These are phyloP conservation scores for Trametes sanguinea DNA, from an alignment of 768 basidiomycete species.

Conservation along the genomic window DNA sequence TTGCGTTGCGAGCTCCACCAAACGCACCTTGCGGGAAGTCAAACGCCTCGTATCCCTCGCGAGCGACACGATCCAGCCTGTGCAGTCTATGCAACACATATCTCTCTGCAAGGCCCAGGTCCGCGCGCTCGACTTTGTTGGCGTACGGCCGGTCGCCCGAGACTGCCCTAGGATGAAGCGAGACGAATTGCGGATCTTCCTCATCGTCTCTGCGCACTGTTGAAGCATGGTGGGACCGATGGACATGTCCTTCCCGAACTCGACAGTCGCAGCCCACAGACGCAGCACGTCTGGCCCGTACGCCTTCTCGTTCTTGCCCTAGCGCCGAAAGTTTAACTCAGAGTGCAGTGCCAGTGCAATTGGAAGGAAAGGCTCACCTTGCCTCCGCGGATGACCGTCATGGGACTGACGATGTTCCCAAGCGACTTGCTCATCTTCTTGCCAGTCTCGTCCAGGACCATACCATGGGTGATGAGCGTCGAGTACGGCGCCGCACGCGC, in stretches of 20 bases:
- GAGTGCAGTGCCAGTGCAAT: neutral
- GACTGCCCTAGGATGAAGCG: constrained; percentile 86
- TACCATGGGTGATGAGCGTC: constrained; percentile 90
- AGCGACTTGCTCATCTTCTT: constrained; percentile 98
- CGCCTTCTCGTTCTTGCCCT: constrained; percentile 70
- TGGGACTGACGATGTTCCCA: constrained; percentile 88
- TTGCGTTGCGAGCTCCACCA: neutral
- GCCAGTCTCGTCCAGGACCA: constrained; percentile 89
- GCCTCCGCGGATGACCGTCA: constrained; percentile 78
- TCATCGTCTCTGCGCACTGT: constrained; percentile 71
- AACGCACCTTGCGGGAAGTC: constrained; percentile 80
- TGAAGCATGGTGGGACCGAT: constrained; percentile 78
- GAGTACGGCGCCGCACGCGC: constrained; percentile 58
- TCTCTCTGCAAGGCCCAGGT: constrained; percentile 75
- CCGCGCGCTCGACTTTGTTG: constrained; percentile 42
- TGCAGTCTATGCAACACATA: constrained; percentile 87
- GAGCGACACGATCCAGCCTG: constrained; percentile 63
- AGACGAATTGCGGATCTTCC: constrained; percentile 85
- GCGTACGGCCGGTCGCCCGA: constrained; percentile 46
- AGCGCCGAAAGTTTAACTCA: constrained; percentile 4
- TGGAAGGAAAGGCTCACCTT: constrained; percentile 46
- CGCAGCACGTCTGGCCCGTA: constrained; percentile 88
- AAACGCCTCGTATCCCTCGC: constrained; percentile 69
- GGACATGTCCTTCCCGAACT: constrained; percentile 86
- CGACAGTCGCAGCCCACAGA: constrained; percentile 89